A percentile compares a stretch with the other conserved stretches of the same genome.
Evolutionary conservation across 371 early-diverging fungal species (phyloP).

Genomic region (Globomyces sp.): DNA sequence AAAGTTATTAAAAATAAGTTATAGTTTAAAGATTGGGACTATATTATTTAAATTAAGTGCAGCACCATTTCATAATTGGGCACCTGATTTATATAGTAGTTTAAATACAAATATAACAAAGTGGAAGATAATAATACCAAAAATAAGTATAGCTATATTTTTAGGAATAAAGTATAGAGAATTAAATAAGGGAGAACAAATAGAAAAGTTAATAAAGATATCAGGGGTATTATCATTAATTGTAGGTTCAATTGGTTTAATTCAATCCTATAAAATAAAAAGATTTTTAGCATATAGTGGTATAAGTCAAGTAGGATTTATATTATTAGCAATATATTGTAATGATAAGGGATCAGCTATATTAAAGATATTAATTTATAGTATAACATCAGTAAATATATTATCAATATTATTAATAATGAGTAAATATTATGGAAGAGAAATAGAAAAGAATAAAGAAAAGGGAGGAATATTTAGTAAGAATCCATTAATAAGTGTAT

Average conservation of each 20-base stretch:
- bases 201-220: conserved; percentile 31
- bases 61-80: conserved; percentile 32
- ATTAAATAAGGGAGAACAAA: conserved; percentile 19
- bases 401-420: conserved; percentile 45
- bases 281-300: conserved; percentile 49
- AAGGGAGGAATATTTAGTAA: conserved; percentile 25
- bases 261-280: conserved; percentile 45
- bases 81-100: conserved; percentile 38
- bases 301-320: conserved; percentile 41
- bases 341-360: conserved; percentile 32
- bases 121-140: conserved; percentile 33
- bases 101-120: conserved; percentile 31
- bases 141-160: conserved; percentile 31
- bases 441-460: conserved; percentile 18
- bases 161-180: conserved; percentile 22
- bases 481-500: conserved; percentile 26
- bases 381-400: conserved; percentile 42
- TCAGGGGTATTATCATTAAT: conserved; percentile 35
- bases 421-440: conserved; percentile 36
- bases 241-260: conserved; percentile 37
- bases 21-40: conserved; percentile 27
- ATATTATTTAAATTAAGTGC: conserved; percentile 36
- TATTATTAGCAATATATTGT: conserved; percentile 29
- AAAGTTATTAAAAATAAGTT: conserved; percentile 19
- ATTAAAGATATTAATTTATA: conserved; percentile 37